Evolutionary conservation across 2,329 filamentous ascomycete genomes (phyloP).

Genomic region (Pestalotiopsis sp.): DNA sequence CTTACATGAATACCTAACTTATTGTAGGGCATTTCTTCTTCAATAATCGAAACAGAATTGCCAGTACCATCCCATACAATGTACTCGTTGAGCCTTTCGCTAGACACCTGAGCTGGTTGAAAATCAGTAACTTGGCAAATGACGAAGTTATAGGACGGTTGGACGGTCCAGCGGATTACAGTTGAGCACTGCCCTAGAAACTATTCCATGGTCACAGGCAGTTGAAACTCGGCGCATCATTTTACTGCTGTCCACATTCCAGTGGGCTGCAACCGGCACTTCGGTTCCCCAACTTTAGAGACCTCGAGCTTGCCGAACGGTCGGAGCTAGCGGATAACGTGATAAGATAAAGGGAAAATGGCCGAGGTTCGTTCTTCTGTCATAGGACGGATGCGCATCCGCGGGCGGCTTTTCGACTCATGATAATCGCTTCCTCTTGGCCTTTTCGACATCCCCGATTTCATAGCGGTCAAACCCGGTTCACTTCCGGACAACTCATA

Average conservation of each 20-base stretch:
- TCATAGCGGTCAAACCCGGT: not conserved
- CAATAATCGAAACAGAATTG: too few relatives aligned
- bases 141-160: too few relatives aligned
- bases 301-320: slow-evolving; percentile 7
- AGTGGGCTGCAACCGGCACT: slow-evolving; percentile 9
- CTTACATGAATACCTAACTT: too few relatives aligned
- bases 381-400: not conserved
- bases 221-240: not conserved
- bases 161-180: too few relatives aligned
- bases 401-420: not conserved
- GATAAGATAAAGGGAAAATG: slow-evolving; percentile 23
- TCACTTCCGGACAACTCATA: not conserved
- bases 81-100: too few relatives aligned
- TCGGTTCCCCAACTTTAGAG: slow-evolving; percentile 1
- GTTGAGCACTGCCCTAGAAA: too few relatives aligned
- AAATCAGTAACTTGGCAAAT: too few relatives aligned
- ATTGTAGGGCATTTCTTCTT: too few relatives aligned
- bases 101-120: too few relatives aligned
- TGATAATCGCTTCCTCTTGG: not conserved
- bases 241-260: not conserved
- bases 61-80: too few relatives aligned
- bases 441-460: not conserved
- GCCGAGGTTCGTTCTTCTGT: slow-evolving; percentile 28
- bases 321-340: slow-evolving; percentile 5
- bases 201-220: not conserved